Conservation (phyloP, 192 early-diverging fungal genomes). For the Coemansia sp. region DNA sequence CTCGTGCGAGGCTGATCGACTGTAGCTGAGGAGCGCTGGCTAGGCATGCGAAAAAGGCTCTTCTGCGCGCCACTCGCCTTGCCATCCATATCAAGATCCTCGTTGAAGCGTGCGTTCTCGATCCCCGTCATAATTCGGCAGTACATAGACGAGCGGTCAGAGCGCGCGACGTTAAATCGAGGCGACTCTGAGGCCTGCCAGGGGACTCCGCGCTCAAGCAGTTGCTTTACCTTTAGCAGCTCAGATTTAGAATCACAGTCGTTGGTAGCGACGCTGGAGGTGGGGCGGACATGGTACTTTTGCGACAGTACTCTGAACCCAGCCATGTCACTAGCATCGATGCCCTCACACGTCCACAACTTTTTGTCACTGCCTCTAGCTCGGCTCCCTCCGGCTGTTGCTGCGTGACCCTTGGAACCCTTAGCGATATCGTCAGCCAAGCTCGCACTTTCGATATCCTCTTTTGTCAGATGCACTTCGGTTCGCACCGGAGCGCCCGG, state of each 20-base stretch:
- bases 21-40: background rate
- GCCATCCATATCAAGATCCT: background rate
- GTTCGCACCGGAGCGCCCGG: slow-evolving; percentile 25
- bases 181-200: slow-evolving; percentile 47
- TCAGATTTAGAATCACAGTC: background rate
- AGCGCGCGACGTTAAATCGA: slow-evolving; percentile 23
- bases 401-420: slow-evolving; percentile 11
- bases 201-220: slow-evolving; percentile 37
- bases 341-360: slow-evolving; percentile 13
- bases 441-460: slow-evolving; percentile 19
- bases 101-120: slow-evolving; percentile 39
- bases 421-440: background rate
- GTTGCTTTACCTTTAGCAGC: slow-evolving; percentile 10
- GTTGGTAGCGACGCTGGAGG: background rate
- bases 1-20: background rate
- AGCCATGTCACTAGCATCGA: slow-evolving; percentile 23
- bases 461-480: slow-evolving; percentile 36
- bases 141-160: slow-evolving; percentile 29
- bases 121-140: slow-evolving; percentile 40
- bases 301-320: slow-evolving; percentile 27
- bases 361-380: slow-evolving; percentile 1
- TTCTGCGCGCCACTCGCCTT: slow-evolving; percentile 2
- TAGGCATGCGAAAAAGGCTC: slow-evolving; percentile 25
- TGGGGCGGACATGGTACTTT: slow-evolving; percentile 27
- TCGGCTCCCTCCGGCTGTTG: background rate